These are phyloP conservation scores for Kingdonia uniflora DNA, from an alignment of 164 flowering plant genomes.

Conservation along the genomic window DNA sequence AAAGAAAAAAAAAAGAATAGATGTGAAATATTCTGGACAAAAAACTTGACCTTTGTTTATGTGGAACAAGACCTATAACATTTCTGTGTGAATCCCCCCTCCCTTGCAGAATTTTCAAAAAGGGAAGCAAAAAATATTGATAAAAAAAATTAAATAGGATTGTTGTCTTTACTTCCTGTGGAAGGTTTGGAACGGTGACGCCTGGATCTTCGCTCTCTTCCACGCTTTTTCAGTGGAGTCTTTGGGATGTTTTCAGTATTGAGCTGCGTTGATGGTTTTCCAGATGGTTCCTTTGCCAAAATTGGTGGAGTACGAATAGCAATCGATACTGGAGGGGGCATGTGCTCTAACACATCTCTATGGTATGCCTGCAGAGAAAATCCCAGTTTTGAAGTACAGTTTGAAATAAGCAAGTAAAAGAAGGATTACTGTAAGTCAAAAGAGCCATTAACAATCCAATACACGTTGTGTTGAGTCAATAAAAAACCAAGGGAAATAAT, in stretches of 20 bases:
- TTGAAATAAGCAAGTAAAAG: too few relatives aligned
- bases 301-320: slow-evolving; percentile 14
- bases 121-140: slow-evolving; percentile 1
- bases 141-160: slow-evolving; percentile 10
- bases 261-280: slow-evolving; percentile 3
- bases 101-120: slow-evolving; percentile 12
- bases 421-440: too few relatives aligned
- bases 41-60: neutral
- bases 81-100: slow-evolving; percentile 11
- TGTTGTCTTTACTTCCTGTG: slow-evolving; percentile 25
- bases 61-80: slow-evolving; percentile 6
- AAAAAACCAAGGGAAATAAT: too few relatives aligned
- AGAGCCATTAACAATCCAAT: too few relatives aligned
- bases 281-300: neutral
- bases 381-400: neutral
- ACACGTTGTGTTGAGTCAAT: too few relatives aligned
- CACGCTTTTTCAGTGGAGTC: slow-evolving; percentile 31
- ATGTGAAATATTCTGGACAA: slow-evolving; percentile 9
- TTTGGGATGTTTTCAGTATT: slow-evolving; percentile 8
- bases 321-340: slow-evolving; percentile 10
- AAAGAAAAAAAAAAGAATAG: slow-evolving; percentile 13
- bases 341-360: slow-evolving; percentile 54
- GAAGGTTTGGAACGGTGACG: slow-evolving; percentile 44
- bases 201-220: slow-evolving; percentile 47
- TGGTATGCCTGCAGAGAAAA: slow-evolving; percentile 61